A percentile compares a stretch with the other conserved stretches of the same genome.
Evolutionary conservation across 257 asterid species (phyloP).

Genomic region (Solanum sejunctum): DNA sequence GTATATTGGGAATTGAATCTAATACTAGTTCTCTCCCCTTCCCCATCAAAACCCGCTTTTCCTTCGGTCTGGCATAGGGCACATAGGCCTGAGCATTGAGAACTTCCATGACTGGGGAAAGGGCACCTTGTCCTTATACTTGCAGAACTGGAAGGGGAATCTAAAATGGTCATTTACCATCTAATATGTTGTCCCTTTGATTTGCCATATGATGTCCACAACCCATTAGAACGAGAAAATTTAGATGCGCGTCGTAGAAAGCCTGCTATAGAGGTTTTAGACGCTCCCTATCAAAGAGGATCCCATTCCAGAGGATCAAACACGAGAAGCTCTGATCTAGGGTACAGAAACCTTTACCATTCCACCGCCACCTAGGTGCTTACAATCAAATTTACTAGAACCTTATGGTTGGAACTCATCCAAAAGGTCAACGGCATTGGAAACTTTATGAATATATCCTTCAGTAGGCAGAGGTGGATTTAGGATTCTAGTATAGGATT

Average conservation of each 20-base stretch:
- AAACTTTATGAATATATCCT: background rate
- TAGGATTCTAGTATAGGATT: background rate
- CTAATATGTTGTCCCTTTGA: background rate
- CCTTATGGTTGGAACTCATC: background rate
- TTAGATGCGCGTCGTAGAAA: background rate
- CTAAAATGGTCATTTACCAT: background rate
- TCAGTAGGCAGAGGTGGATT: background rate
- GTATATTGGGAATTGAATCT: background rate
- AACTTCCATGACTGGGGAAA: background rate
- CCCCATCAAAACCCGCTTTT: background rate
- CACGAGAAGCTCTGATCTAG: background rate
- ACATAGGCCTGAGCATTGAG: background rate
- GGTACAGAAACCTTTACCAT: background rate
- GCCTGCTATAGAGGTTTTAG: background rate
- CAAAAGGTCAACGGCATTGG: background rate
- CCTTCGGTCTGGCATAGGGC: background rate
- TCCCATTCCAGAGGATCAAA: background rate
- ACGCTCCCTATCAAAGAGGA: background rate
- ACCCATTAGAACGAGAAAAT: too few species aligned
- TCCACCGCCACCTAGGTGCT: background rate
- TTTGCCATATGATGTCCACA: background rate
- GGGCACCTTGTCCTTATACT: background rate
- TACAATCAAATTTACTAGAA: background rate
- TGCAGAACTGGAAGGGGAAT: background rate
- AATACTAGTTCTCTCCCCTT: background rate